A percentile compares a stretch with the other conserved stretches of the same genome.
Conservation (phyloP, 192 early-diverging fungal species). For the Entomortierella lignicola region DNA sequence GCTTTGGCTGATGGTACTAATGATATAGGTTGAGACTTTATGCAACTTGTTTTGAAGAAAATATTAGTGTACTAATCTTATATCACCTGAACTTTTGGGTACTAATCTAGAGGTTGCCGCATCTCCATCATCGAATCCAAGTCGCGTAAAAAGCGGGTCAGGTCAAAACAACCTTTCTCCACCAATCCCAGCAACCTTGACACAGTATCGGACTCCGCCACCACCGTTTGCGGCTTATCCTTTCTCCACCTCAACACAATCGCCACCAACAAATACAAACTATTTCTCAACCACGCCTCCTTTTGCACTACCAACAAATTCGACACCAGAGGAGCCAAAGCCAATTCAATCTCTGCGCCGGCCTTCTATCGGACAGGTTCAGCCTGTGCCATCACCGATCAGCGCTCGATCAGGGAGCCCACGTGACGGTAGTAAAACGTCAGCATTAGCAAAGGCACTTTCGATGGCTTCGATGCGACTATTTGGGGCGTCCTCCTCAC, state of each 20-base stretch:
- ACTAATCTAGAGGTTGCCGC: constrained; percentile 43
- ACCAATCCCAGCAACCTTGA: constrained; percentile 39
- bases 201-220: constrained; percentile 39
- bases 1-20: constrained; percentile 76
- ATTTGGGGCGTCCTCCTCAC: constrained; percentile 65
- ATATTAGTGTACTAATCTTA: background rate
- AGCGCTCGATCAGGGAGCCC: constrained; percentile 42
- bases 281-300: constrained; percentile 56
- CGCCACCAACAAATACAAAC: constrained; percentile 23
- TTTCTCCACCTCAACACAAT: constrained; percentile 18
- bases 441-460: constrained; percentile 65
- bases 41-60: constrained; percentile 1
- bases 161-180: constrained; percentile 35
- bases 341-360: constrained; percentile 10
- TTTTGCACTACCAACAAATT: constrained; percentile 46
- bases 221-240: constrained; percentile 43
- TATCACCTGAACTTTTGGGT: no score
- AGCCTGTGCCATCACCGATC: constrained; percentile 30
- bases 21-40: background rate
- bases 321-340: constrained; percentile 33
- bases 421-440: constrained; percentile 51
- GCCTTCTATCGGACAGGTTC: constrained; percentile 20
- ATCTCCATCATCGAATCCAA: constrained; percentile 22
- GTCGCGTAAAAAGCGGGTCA: constrained; percentile 11
- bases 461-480: constrained; percentile 64